Evolutionary conservation across 768 basidiomycete genomes (phyloP), one percentile per base, ranked within the genome.

Genomic region (Xanthoconium stramineum): DNA sequence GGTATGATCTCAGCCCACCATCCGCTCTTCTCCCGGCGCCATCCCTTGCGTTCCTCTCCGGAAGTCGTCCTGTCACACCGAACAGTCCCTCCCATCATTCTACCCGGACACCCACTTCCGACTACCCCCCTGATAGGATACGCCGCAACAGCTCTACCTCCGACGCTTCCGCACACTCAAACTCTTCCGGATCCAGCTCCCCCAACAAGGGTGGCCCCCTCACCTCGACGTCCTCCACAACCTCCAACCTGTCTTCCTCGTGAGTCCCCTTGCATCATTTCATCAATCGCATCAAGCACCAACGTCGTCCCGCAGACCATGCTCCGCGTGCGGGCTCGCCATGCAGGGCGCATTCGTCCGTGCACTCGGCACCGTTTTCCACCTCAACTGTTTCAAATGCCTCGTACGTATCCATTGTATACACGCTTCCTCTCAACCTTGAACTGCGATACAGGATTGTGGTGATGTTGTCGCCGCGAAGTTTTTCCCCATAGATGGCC

Each of bases 311-410:
- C 10, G 6, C 33, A 90, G 89, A 63, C 78, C 81, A 72, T 92
- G 90, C 66, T 83, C 86, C 28, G 83, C 90, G 13, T 91, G 90
- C 65, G 85, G 84, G 39, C 85, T 86, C 67, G 74, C 84, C 38
- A 90, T 98, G 84, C 88, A 94, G 58, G 96, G 97, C 13, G 94
- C 95, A 46, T 98, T 98, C 73, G 97, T 99, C 36, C 83, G 97
- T 56, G 97, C 97, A 1, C 78, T 99, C 50, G 88, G 91, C 55
- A 89, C 91, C 0, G 93, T 98, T 24, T 98, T 87, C 69, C 97
- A 99, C 73, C 74, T 98, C n/a, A 90, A 91, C 63, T 99, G 97
- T 77, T 99, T 99, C 83, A 91, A 91, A 67, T 99, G 97, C 80
- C 83, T 92, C 83, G 96, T 97, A 65, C 62, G 89, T 76, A 19